Percentiles rank a stretch among this genome's conserved stretches.
phyloP scores from a whole-genome alignment of 305 asterid genomes.

The Plantago lanceolata region DNA sequence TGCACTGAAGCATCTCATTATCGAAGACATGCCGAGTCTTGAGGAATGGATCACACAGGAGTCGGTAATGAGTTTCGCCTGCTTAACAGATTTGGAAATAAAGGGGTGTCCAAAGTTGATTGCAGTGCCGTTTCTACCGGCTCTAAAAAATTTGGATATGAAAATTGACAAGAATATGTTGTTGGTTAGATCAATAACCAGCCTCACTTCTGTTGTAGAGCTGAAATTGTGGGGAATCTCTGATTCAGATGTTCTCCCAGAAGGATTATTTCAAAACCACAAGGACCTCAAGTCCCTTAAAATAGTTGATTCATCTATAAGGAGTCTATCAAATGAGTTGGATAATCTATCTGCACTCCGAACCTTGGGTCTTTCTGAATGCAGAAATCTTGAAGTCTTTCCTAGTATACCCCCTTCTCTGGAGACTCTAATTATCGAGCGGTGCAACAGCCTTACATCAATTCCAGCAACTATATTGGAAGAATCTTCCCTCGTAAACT shows the following conservation, averaged over 20 bases:
- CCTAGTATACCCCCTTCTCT: conserved; percentile 1
- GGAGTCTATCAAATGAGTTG: conserved; percentile 20
- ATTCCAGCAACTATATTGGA: conserved; percentile 18
- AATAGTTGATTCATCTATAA: not conserved
- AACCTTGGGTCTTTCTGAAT: not conserved
- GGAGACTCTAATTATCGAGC: not conserved
- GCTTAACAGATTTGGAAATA: not conserved
- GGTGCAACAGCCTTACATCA: conserved; percentile 6
- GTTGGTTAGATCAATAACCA: no score
- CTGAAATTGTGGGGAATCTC: conserved; percentile 1
- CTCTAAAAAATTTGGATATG: conserved; percentile 12
- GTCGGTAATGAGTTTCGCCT: conserved; percentile 19
- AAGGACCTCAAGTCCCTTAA: not conserved
- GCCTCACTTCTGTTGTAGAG: conserved; percentile 19
- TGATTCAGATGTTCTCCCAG: conserved; percentile 15
- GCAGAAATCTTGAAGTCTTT: conserved; percentile 2
- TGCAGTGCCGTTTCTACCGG: conserved; percentile 20
- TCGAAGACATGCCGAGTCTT: not conserved
- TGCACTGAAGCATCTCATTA: not conserved
- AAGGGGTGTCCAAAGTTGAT: conserved; percentile 20
- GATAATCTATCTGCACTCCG: conserved; percentile 21
- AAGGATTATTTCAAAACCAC: conserved; percentile 24
- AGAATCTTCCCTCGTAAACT: conserved; percentile 2
- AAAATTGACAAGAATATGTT: no score
- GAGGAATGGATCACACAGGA: conserved; percentile 22